phyloP scores from a whole-genome alignment of 805 yeast genomes.

The Ascoidea tarda region DNA sequence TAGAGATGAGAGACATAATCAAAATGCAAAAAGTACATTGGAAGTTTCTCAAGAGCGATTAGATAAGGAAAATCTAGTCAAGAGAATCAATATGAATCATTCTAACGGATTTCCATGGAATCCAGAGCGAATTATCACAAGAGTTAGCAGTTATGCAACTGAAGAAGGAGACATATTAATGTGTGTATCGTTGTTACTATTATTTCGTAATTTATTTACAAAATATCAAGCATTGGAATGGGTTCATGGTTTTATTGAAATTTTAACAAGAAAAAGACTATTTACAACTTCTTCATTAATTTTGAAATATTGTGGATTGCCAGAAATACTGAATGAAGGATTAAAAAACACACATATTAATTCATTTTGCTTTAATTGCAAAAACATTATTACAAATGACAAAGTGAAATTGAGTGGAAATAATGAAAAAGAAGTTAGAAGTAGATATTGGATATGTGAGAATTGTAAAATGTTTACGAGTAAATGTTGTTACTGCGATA shows the following conservation, averaged over 20 bases:
- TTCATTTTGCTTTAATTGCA: constrained; percentile 49
- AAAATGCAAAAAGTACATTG: background rate
- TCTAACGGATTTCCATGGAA: constrained; percentile 38
- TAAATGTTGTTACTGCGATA: constrained; percentile 67
- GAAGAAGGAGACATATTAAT: constrained; percentile 51
- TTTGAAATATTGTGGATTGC: constrained; percentile 25
- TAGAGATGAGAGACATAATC: background rate
- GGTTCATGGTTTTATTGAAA: constrained; percentile 38
- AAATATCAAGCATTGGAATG: constrained; percentile 33
- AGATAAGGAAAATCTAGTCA: background rate
- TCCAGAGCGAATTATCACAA: constrained; percentile 31
- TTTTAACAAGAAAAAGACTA: constrained; percentile 31
- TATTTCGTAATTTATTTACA: constrained; percentile 30
- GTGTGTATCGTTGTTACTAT: constrained; percentile 39
- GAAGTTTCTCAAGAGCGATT: background rate
- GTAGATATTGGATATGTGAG: constrained; percentile 80
- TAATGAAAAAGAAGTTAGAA: constrained; percentile 16
- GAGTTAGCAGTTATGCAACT: constrained; percentile 39
- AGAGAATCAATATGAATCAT: background rate
- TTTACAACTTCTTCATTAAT: constrained; percentile 48
- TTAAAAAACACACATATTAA: constrained; percentile 22
- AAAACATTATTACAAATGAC: constrained; percentile 46
- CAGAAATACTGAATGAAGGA: constrained; percentile 15
- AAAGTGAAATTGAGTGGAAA: constrained; percentile 20
- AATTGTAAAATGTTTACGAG: constrained; percentile 45